Evolutionary conservation across 345 rosid genomes (phyloP).

Genomic region (Hypericum perforatum): DNA sequence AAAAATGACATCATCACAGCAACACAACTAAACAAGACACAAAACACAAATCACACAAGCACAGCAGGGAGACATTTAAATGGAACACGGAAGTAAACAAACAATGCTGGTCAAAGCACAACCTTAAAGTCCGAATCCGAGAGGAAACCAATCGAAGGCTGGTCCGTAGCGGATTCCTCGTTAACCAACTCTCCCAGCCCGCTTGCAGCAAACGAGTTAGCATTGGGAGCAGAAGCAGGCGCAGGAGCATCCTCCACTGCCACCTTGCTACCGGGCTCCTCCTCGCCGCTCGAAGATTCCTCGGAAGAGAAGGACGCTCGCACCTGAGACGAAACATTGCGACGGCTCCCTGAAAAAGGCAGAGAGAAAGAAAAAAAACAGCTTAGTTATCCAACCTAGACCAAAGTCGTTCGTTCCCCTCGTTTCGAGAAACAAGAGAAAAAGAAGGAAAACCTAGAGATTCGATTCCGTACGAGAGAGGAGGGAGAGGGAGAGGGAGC

Average conservation of each 20-base stretch:
- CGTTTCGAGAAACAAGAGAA: background rate
- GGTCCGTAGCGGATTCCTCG: conserved; percentile 27
- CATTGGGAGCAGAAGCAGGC: no score
- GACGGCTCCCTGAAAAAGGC: conserved; percentile 15
- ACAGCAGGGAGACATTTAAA: background rate
- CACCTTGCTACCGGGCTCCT: conserved; percentile 22
- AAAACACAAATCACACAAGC: background rate
- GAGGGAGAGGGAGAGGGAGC: conserved; percentile 1
- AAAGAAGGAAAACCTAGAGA: conserved; percentile 19
- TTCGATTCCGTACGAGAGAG: conserved; percentile 29
- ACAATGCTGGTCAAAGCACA: background rate
- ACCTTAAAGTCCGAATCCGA: conserved; percentile 53
- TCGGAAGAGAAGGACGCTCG: conserved; percentile 43
- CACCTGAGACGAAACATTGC: conserved; percentile 14
- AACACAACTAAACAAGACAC: conserved; percentile 8
- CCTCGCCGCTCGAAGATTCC: conserved; percentile 34
- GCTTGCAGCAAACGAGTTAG: conserved; percentile 19
- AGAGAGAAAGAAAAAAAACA: background rate
- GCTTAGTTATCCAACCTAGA: background rate
- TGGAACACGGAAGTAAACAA: background rate
- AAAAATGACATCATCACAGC: conserved; percentile 32
- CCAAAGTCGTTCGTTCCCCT: background rate
- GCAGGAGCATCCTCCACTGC: conserved; percentile 28
- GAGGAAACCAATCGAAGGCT: conserved; percentile 33
- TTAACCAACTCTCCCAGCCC: conserved; percentile 15